Base-by-base conservation (phyloP, 192 early-diverging fungal genomes). In the Podila minutissima region DNA sequence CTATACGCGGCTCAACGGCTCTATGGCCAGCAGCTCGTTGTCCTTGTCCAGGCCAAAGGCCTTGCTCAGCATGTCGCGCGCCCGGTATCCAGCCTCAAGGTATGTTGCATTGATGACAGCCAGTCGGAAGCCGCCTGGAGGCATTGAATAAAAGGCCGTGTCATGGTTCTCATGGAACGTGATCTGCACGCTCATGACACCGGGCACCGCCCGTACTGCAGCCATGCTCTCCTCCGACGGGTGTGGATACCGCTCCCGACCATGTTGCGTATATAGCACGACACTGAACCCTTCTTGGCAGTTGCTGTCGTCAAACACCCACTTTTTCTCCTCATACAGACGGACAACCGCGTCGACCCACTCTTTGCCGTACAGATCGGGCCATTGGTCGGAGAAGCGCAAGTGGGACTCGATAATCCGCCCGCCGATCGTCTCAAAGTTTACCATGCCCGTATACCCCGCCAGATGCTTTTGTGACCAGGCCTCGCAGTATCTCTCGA, bases 351-450 rank as follows among this genome's bases (percentile, higher is more conserved):
- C 63, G 26, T 64, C 38, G 37, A 64, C 9, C 63, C 63, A 64
- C 26, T 15, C 38, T 33, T 38, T 41, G 41, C 63, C 63, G 26
- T 64, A 50, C 20, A 64, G 63, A 64, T 64, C 63, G 4, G 46
- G 35, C 63, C 63, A 49, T 38, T 64, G 63, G 28, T n/a, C 12
- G 41, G 29, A 29, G 63, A 64, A 49, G 28, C 46, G 63, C 63
- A 64, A 29, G 38, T 64, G 63, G n/a, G 38, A n/a, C 24, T 64
- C 63, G 17, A 64, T 64, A 28, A 64, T 50, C 26, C 26, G n/a
- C n/a, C 46, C 63, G 5, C 63, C 46, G 26, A 64, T 64, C 15
- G 63, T 64, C 15, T 64, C 63, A 50, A 64, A 64, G 26, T 64
- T 64, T 46, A 24, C 46, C 46, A 64, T 64, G 11, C 63, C 63